These are phyloP conservation scores for Pythium aquatile DNA, from an alignment of 352 stramenopile species.

Conservation along the genomic window DNA sequence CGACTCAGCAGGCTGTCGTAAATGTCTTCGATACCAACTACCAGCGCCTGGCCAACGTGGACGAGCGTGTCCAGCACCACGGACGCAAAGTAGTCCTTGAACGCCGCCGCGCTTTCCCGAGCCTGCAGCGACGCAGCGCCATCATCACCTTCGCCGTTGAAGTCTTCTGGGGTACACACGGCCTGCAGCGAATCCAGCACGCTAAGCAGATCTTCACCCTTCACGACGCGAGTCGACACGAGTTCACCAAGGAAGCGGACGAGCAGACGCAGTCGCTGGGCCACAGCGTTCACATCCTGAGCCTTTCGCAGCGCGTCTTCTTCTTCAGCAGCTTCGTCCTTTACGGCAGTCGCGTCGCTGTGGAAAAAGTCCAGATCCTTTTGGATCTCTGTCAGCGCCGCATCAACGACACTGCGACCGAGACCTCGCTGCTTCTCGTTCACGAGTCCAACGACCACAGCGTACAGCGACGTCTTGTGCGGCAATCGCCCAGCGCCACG, in stretches of 20 bases:
- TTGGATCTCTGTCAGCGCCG: constrained; percentile 39
- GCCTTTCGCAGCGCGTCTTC: constrained; percentile 31
- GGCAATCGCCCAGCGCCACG: constrained; percentile 49
- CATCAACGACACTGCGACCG: constrained; percentile 48
- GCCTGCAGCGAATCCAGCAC: constrained; percentile 63
- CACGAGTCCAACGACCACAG: constrained; percentile 63
- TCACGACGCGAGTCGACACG: constrained; percentile 53
- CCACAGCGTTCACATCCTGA: constrained; percentile 32
- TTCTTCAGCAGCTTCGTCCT: constrained; percentile 28
- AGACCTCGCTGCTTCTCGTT: constrained; percentile 60
- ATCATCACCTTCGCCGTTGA: constrained; percentile 48
- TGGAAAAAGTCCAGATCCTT: constrained; percentile 60
- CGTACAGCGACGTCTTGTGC: constrained; percentile 75
- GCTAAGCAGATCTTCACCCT: constrained; percentile 56
- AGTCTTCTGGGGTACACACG: constrained; percentile 63
- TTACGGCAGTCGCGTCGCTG: constrained; percentile 13
- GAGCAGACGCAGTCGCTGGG: constrained; percentile 51
- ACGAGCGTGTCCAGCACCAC: constrained; percentile 72
- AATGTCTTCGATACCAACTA: constrained; percentile 43
- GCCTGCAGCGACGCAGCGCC: constrained; percentile 25
- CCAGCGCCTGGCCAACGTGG: constrained; percentile 56
- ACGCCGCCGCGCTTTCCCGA: constrained; percentile 53
- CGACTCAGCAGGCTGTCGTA: constrained; percentile 71
- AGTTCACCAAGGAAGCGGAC: constrained; percentile 68
- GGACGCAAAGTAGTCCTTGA: constrained; percentile 76